Evolutionary conservation across 768 basidiomycete species (phyloP), one percentile per base, ranked within the genome.

Genomic region (Clathrus columnatus): DNA sequence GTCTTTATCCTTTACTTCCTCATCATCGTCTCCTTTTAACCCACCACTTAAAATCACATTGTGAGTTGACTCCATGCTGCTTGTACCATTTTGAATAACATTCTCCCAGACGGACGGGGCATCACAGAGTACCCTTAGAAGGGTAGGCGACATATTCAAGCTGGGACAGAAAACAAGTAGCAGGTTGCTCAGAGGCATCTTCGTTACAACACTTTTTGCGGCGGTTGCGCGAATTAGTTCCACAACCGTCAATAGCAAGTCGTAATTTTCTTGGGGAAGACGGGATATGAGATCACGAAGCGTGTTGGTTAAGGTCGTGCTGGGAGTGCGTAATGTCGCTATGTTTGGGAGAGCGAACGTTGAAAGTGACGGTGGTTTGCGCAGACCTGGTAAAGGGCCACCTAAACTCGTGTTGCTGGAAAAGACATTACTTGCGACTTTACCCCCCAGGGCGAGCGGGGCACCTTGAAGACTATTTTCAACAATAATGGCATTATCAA

Each of bases 121-220:
- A 65, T 91, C 88, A 61, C 87, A 87, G 2, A 92, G 67, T 27
- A 84, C 77, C 59, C 84, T 77, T 61, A 92, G 68, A 24, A 91
- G 64, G 1, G 83, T 75, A 16, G 87, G 87, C 56, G 73, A 87
- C 81, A 93, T 85, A 64, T 78, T 82, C 64, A 93, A 68, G 65
- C 83, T 91, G 6, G 93, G 94, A 59, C 88, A 92, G 65, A 97
- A 84, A 49, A 95, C 85, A 29, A 94, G 72, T 48, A 94, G 72
- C 61, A 97, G 68, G 63, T 96, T 96, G 67, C 85, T 85, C 60
- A 96, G 69, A 2, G 91, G 90, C 93, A 97, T 97, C 70, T 90
- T 91, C 30, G 91, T 97, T 62, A 82, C 79, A 60, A 76, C 77
- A 62, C 76, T 75, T 59, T 80, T 76, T 54, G 72, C 74, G 0